Evolutionary conservation across 305 asterid genomes (phyloP).

Genomic region (Fraxinus greggii): DNA sequence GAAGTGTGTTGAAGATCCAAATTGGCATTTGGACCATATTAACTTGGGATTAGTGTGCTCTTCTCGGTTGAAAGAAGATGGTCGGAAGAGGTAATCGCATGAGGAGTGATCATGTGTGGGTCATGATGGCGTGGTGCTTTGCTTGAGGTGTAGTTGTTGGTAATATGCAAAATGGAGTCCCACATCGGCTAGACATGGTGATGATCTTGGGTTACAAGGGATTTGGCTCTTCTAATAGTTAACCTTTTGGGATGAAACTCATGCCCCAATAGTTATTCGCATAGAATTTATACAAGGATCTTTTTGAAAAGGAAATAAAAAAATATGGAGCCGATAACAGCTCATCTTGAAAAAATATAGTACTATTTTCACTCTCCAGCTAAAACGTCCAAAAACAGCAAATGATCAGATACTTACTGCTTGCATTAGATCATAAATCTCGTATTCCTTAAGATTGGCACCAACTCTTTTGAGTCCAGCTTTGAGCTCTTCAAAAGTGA

Average conservation of each 20-base stretch:
- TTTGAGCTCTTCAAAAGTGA: constrained; percentile 77
- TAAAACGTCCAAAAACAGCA: not conserved
- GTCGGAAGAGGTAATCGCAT: not conserved
- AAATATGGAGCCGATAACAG: not conserved
- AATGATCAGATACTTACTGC: constrained; percentile 47
- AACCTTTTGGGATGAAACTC: not conserved
- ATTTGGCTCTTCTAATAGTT: not conserved
- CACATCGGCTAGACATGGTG: not conserved
- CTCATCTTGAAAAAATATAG: not conserved
- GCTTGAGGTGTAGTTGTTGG: not conserved
- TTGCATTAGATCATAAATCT: constrained; percentile 75
- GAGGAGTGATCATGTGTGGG: not conserved
- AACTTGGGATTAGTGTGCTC: not conserved
- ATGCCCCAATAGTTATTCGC: not conserved
- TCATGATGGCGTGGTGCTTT: not conserved
- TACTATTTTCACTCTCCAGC: not conserved
- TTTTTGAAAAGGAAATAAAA: not conserved
- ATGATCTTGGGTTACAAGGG: not conserved
- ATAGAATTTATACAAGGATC: not conserved
- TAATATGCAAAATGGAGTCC: not conserved
- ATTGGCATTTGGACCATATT: not conserved
- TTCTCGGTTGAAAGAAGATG: not conserved
- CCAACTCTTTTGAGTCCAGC: constrained; percentile 72
- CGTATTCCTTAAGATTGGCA: constrained; percentile 67
- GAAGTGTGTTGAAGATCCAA: not conserved